phyloP scores from a whole-genome alignment of 1,284 basidiomycete species.

The Porodaedalea pini region DNA sequence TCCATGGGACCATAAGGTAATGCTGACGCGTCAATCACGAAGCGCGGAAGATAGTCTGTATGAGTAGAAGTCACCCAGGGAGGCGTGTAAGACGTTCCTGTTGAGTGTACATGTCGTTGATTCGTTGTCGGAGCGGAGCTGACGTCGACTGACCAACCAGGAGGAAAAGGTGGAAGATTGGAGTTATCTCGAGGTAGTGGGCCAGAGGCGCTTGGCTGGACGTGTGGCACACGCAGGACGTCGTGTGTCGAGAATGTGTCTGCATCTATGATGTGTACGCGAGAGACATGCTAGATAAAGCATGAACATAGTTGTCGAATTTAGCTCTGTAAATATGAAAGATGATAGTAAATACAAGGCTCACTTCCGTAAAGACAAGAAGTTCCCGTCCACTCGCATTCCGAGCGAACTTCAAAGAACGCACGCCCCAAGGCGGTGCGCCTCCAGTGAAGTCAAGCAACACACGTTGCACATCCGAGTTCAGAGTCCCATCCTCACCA shows the following conservation, averaged over 20 bases:
- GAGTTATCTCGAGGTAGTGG: slow-evolving; percentile 23
- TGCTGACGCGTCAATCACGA: background rate
- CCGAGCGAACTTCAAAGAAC: slow-evolving; percentile 73
- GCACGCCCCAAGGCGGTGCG: slow-evolving; percentile 73
- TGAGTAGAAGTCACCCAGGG: too few species aligned
- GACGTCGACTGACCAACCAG: slow-evolving; percentile 10
- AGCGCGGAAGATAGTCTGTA: slow-evolving; percentile 16
- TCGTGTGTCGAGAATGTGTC: slow-evolving; percentile 75
- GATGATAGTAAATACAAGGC: slow-evolving; percentile 22
- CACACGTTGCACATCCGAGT: background rate
- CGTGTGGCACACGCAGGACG: slow-evolving; percentile 57
- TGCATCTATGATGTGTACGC: slow-evolving; percentile 75
- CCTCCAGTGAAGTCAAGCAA: background rate
- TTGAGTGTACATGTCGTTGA: background rate
- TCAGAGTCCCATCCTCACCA: background rate
- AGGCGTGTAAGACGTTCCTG: too few species aligned
- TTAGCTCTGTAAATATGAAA: background rate
- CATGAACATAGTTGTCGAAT: slow-evolving; percentile 12
- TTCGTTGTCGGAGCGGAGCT: background rate
- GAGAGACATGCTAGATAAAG: slow-evolving; percentile 59
- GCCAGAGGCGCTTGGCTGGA: slow-evolving; percentile 27
- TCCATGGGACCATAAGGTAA: background rate
- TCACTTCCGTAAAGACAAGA: slow-evolving; percentile 81
- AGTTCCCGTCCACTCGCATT: slow-evolving; percentile 54
- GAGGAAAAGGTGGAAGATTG: slow-evolving; percentile 20